These are phyloP conservation scores for Cunninghamia lanceolata DNA, from an alignment of 75 land plant genomes.

Conservation along the genomic window DNA sequence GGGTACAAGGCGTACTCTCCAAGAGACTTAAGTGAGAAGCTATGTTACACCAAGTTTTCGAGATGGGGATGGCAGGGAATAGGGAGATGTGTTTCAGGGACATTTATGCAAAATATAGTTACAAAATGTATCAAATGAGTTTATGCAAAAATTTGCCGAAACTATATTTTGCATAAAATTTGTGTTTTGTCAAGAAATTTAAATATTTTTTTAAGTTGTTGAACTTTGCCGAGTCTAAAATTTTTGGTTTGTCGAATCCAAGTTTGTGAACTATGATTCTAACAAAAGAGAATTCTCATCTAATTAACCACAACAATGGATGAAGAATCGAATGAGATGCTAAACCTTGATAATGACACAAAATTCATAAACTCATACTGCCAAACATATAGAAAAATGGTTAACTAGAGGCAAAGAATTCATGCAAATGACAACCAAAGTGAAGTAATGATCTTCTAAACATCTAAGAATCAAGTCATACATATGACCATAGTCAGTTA, in stretches of 20 bases:
- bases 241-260: too few relatives aligned
- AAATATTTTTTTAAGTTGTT: too few relatives aligned
- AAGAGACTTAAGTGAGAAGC: background rate
- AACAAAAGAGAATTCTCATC: background rate
- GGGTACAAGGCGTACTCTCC: too few relatives aligned
- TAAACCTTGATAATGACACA: background rate
- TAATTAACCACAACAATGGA: background rate
- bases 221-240: too few relatives aligned
- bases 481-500: background rate
- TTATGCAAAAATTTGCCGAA: too few relatives aligned
- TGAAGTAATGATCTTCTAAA: background rate
- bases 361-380: background rate
- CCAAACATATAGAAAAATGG: background rate
- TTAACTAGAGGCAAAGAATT: background rate
- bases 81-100: too few relatives aligned
- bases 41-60: too few relatives aligned
- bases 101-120: too few relatives aligned
- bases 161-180: too few relatives aligned
- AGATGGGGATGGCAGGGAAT: too few relatives aligned
- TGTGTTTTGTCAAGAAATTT: too few relatives aligned
- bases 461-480: background rate
- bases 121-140: too few relatives aligned
- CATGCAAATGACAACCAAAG: background rate
- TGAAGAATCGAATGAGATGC: background rate
- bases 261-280: background rate